These are phyloP conservation scores for Phytophthora idaei DNA, from an alignment of 352 stramenopile genomes.

Conservation along the genomic window DNA sequence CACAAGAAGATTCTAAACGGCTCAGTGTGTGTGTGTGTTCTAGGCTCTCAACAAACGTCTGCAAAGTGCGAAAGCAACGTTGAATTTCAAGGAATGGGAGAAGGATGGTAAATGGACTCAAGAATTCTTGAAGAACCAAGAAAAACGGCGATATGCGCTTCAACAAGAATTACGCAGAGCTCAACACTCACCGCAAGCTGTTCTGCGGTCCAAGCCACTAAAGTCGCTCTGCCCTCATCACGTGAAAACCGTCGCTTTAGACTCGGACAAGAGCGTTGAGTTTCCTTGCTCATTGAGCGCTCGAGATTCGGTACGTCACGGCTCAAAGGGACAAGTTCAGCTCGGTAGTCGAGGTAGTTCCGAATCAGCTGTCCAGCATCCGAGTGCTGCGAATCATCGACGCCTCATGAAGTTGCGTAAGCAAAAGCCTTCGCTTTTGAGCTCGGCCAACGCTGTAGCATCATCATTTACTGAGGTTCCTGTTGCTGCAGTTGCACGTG, in stretches of 20 bases:
- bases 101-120: slow-evolving; percentile 79
- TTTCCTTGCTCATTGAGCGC: slow-evolving; percentile 5
- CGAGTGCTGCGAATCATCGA: slow-evolving; percentile 59
- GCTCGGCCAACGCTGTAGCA: background rate
- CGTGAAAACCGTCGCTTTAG: slow-evolving; percentile 6
- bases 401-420: slow-evolving; percentile 65
- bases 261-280: slow-evolving; percentile 14
- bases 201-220: slow-evolving; percentile 33
- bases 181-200: slow-evolving; percentile 51
- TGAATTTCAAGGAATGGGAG: slow-evolving; percentile 73
- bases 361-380: slow-evolving; percentile 7
- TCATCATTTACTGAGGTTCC: background rate
- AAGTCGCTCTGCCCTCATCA: slow-evolving; percentile 27
- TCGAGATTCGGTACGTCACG: slow-evolving; percentile 2
- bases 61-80: slow-evolving; percentile 64
- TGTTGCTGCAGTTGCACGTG: background rate
- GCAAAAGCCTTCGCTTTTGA: slow-evolving; percentile 24
- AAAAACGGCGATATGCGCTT: slow-evolving; percentile 51
- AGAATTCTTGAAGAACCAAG: slow-evolving; percentile 65
- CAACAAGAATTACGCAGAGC: slow-evolving; percentile 61
- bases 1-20: slow-evolving; percentile 1
- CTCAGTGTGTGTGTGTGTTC: background rate
- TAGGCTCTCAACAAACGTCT: slow-evolving; percentile 66
- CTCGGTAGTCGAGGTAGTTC: slow-evolving; percentile 4
- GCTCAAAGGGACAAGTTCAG: slow-evolving; percentile 19